Conservation (phyloP, 2,329 filamentous ascomycete species). For the Colletotrichum chrysophilum region DNA sequence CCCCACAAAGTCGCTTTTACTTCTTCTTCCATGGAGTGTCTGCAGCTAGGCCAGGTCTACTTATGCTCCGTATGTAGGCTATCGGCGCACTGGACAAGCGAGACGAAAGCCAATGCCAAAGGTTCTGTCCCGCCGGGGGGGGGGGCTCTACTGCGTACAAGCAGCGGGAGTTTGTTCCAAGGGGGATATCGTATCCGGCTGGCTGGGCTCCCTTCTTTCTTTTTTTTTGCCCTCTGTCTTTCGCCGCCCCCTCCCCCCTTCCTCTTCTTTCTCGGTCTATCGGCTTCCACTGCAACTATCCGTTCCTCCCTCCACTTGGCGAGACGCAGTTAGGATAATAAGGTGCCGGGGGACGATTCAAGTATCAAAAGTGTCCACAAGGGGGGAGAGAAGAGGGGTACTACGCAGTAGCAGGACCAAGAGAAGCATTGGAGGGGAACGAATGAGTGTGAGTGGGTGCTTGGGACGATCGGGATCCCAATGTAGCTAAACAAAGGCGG, state of each 20-base stretch:
- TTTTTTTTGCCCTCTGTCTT: neutral
- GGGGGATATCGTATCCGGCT: neutral
- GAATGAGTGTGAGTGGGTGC: neutral
- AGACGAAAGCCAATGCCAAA: no score
- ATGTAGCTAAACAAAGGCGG: neutral
- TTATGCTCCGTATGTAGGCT: neutral
- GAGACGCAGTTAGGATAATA: neutral
- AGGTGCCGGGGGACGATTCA: neutral
- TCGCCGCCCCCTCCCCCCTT: no score
- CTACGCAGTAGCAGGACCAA: neutral
- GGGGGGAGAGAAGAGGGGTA: neutral
- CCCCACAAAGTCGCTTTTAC: neutral
- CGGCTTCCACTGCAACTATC: neutral
- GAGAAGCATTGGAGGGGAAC: neutral
- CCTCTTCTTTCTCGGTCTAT: neutral
- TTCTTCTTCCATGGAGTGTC: neutral
- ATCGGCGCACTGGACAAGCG: neutral
- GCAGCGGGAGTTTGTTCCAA: neutral
- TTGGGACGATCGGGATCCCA: neutral
- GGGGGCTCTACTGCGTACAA: neutral
- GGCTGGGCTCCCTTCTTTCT: neutral
- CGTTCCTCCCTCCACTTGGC: neutral
- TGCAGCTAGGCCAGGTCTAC: neutral
- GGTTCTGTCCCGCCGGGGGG: no score
- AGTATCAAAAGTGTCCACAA: neutral